A percentile compares a stretch with the other conserved stretches of the same genome.
These are phyloP conservation scores for Saprolegnia diclina DNA, from an alignment of 352 stramenopile genomes.

Conservation along the genomic window DNA sequence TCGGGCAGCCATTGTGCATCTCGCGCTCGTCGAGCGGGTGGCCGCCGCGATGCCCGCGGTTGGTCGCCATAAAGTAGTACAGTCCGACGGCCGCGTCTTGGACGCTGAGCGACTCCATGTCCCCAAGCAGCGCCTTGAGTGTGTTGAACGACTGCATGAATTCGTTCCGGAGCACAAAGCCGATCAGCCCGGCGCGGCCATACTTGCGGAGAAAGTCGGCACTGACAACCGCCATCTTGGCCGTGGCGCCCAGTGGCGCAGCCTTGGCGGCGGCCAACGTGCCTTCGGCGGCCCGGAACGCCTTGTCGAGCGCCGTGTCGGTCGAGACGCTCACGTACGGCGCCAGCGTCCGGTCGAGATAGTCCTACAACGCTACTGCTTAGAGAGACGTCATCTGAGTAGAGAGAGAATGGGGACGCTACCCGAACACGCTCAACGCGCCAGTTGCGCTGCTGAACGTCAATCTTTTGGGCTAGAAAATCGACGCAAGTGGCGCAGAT, in stretches of 20 bases:
- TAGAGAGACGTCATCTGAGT: too few species aligned
- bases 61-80: slow-evolving; percentile 88
- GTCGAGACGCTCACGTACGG: slow-evolving; percentile 72
- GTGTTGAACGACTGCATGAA: slow-evolving; percentile 87
- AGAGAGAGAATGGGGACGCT: not conserved
- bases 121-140: slow-evolving; percentile 67
- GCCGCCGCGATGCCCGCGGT: slow-evolving; percentile 68
- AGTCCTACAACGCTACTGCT: slow-evolving; percentile 40
- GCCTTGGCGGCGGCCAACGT: slow-evolving; percentile 72
- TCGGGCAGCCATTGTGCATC: slow-evolving; percentile 46
- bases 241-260: slow-evolving; percentile 68
- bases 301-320: slow-evolving; percentile 81
- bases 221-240: slow-evolving; percentile 80
- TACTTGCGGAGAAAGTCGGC: slow-evolving; percentile 83
- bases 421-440: slow-evolving; percentile 58
- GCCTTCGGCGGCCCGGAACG: slow-evolving; percentile 69
- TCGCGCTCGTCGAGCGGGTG: slow-evolving; percentile 58
- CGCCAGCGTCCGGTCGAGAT: slow-evolving; percentile 52
- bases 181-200: slow-evolving; percentile 62
- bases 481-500: slow-evolving; percentile 65
- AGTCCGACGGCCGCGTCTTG: slow-evolving; percentile 80
- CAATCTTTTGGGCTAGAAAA: slow-evolving; percentile 68
- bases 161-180: slow-evolving; percentile 81
- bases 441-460: slow-evolving; percentile 75
- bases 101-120: slow-evolving; percentile 73